Evolutionary conservation across 23 red algal genomes (phyloP).

Genomic region (Gracilaria domingensis): DNA sequence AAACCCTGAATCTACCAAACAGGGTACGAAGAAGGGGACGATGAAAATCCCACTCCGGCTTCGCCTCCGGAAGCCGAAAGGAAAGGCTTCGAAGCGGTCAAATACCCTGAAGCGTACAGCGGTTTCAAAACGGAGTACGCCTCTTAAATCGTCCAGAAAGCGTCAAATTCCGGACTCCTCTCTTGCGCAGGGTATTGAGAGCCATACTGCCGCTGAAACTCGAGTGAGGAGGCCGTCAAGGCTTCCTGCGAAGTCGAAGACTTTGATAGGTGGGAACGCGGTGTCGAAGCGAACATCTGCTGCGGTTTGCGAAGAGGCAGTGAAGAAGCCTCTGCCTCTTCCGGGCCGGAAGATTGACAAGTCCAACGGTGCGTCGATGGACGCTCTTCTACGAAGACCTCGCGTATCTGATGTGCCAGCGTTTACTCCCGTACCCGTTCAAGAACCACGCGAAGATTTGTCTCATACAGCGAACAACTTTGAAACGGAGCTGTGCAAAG

Average conservation of each 20-base stretch:
- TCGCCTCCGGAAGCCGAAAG: slow-evolving; percentile 8
- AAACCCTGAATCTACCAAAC: background rate
- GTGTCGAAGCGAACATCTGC: background rate
- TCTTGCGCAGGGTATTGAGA: background rate
- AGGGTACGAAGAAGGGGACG: background rate
- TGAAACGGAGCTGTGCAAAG: background rate
- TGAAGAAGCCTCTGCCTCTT: slow-evolving; percentile 3
- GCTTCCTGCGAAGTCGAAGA: background rate
- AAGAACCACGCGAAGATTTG: background rate
- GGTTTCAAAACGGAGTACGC: background rate
- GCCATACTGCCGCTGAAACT: background rate
- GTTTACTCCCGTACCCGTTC: slow-evolving; percentile 9
- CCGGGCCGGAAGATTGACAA: background rate
- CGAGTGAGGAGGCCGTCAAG: background rate
- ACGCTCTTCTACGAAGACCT: background rate
- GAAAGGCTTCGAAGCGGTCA: background rate
- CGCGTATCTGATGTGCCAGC: background rate
- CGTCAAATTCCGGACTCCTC: background rate
- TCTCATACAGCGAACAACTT: background rate
- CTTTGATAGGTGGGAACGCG: background rate
- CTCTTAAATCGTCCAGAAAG: background rate
- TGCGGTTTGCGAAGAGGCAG: background rate
- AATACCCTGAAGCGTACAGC: background rate
- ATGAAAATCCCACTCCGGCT: background rate
- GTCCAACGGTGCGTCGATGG: background rate